Percentiles rank a stretch among this genome's conserved stretches.
Evolutionary conservation across 192 early-diverging fungal genomes (phyloP).

Genomic region (Allomyces javanicus): DNA sequence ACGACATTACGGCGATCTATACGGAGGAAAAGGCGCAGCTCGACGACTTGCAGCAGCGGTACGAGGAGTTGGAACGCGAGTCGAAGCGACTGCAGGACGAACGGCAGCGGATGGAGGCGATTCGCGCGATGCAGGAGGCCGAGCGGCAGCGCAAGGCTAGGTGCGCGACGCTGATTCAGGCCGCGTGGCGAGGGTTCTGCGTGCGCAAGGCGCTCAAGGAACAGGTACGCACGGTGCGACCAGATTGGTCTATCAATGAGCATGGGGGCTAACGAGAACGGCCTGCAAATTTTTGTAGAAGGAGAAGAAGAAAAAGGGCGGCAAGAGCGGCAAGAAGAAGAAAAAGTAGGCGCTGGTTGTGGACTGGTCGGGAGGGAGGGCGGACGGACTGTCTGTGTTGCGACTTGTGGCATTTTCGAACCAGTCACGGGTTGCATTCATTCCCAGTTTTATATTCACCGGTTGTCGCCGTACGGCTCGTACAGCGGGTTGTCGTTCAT

Average conservation of each 20-base stretch:
- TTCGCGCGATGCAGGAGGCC: slow-evolving; percentile 14
- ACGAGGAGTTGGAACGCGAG: slow-evolving; percentile 22
- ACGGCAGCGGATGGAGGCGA: not conserved
- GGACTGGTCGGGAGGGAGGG: too few species aligned
- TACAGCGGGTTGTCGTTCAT: too few species aligned
- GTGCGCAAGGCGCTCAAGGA: slow-evolving; percentile 23
- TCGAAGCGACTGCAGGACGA: slow-evolving; percentile 29
- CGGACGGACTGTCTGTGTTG: too few species aligned
- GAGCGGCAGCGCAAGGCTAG: slow-evolving; percentile 7
- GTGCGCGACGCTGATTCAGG: slow-evolving; percentile 23
- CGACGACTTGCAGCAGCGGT: slow-evolving; percentile 24
- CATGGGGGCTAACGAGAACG: too few species aligned
- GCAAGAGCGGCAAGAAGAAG: slow-evolving; percentile 4
- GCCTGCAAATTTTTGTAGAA: not conserved
- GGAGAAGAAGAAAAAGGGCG: not conserved
- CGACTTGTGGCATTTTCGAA: too few species aligned
- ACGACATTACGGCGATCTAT: slow-evolving; percentile 30
- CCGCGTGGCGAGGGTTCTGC: slow-evolving; percentile 19
- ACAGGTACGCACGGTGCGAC: not conserved
- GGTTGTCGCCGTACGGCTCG: too few species aligned
- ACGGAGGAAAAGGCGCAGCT: slow-evolving; percentile 32
- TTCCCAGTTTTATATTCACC: too few species aligned
- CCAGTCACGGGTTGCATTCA: too few species aligned
- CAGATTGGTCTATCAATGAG: too few species aligned
- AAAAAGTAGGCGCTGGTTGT: not conserved